Evolutionary conservation across 2,329 filamentous ascomycete genomes (phyloP).

Genomic region (Monosporascus sp.): DNA sequence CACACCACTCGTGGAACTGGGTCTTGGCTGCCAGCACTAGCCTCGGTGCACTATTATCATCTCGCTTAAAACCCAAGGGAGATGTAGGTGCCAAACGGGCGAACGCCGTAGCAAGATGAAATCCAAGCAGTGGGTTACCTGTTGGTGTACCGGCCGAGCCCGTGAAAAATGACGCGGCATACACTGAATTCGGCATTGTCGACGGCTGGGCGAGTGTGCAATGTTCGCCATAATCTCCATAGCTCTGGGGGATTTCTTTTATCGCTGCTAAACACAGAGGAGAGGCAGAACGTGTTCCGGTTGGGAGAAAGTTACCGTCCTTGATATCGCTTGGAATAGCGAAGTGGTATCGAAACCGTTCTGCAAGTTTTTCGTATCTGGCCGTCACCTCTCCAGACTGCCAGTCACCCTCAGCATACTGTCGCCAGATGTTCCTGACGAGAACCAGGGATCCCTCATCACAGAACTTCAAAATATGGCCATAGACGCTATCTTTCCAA

Average conservation of each 20-base stretch:
- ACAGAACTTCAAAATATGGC: slow-evolving; percentile 41
- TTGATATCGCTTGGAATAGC: neutral
- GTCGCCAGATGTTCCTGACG: slow-evolving; percentile 35
- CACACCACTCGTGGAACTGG: slow-evolving; percentile 44
- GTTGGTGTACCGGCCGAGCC: slow-evolving; percentile 40
- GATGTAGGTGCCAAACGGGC: slow-evolving; percentile 33
- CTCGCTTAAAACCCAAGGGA: slow-evolving; percentile 27
- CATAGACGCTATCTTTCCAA: slow-evolving; percentile 45
- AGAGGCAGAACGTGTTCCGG: slow-evolving; percentile 33
- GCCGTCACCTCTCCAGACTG: slow-evolving; percentile 5
- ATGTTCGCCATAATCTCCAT: slow-evolving; percentile 30
- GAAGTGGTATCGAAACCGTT: neutral
- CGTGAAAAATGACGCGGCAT: slow-evolving; percentile 30
- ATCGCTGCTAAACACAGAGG: slow-evolving; percentile 27
- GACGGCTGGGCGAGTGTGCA: slow-evolving; percentile 22
- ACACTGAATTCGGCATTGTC: slow-evolving; percentile 40
- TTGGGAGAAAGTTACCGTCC: slow-evolving; percentile 10
- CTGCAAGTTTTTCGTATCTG: slow-evolving; percentile 1
- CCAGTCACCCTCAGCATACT: slow-evolving; percentile 22
- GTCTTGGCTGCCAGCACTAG: slow-evolving; percentile 31
- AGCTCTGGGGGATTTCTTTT: slow-evolving; percentile 16
- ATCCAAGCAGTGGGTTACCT: slow-evolving; percentile 49
- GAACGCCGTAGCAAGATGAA: slow-evolving; percentile 49
- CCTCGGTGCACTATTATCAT: slow-evolving; percentile 11
- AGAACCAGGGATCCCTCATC: slow-evolving; percentile 40